Percentiles rank a stretch among this genome's conserved stretches.
These are phyloP conservation scores for Corylus heterophylla DNA, from an alignment of 306 rosid genomes.

Conservation along the genomic window DNA sequence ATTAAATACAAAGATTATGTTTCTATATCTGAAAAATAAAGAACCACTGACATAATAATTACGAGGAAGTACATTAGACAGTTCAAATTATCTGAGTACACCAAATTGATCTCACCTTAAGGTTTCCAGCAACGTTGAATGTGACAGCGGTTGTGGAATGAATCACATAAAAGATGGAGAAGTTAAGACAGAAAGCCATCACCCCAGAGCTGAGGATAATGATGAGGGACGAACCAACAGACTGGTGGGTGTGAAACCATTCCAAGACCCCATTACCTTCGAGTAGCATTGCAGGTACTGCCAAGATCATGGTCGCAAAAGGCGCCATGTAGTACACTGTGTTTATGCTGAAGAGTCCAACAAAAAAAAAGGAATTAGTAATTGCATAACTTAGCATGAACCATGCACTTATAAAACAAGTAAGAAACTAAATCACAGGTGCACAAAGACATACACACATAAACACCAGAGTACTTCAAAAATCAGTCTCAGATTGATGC, in stretches of 20 bases:
- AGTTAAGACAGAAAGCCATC: constrained; percentile 94
- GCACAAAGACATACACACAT: not conserved
- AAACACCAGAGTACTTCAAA: not conserved
- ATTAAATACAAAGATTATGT: not conserved
- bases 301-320: constrained; percentile 95
- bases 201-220: constrained; percentile 92
- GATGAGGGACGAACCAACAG: constrained; percentile 63
- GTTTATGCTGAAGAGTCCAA: constrained; percentile 62
- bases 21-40: not conserved
- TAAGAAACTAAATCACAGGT: not conserved
- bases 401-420: not conserved
- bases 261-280: constrained; percentile 90
- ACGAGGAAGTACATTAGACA: constrained; percentile 2
- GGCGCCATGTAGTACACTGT: constrained; percentile 99
- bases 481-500: not conserved
- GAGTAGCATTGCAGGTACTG: constrained; percentile 80
- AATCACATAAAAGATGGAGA: constrained; percentile 95
- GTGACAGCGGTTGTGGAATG: constrained; percentile 98
- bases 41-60: constrained; percentile 16
- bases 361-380: not conserved
- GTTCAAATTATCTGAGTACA: constrained; percentile 19
- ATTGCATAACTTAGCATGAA: not conserved
- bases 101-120: constrained; percentile 65
- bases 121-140: constrained; percentile 97
- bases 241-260: constrained; percentile 76